Percentiles rank a stretch among this genome's conserved stretches.
These are phyloP conservation scores for Gossypium trilobum DNA, from an alignment of 441 rosid species.

Conservation along the genomic window DNA sequence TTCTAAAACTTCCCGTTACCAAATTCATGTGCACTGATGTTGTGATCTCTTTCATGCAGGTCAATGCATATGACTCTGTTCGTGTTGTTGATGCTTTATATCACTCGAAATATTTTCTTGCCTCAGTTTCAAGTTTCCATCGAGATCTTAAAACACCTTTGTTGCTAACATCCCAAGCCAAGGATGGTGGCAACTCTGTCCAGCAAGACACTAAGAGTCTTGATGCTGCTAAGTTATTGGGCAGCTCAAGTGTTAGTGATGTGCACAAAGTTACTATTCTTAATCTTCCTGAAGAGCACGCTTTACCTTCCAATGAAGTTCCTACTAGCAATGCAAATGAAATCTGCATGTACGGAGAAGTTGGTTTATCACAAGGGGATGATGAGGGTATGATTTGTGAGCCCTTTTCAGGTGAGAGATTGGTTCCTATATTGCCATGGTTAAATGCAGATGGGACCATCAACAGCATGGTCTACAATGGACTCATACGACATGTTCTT, in stretches of 20 bases:
- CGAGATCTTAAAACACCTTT: conserved; percentile 27
- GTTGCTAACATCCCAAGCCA: conserved; percentile 26
- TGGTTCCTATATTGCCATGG: conserved; percentile 80
- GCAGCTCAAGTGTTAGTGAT: conserved; percentile 26
- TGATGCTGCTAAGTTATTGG: conserved; percentile 24
- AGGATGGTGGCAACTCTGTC: conserved; percentile 25
- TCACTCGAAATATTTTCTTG: conserved; percentile 71
- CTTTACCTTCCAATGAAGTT: conserved; percentile 23
- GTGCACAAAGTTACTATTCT: conserved; percentile 79
- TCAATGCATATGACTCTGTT: conserved; percentile 52
- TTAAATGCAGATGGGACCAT: conserved; percentile 76
- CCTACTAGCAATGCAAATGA: conserved; percentile 26
- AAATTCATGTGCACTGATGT: conserved; percentile 1
- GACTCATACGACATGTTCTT: conserved; percentile 67
- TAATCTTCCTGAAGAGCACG: conserved; percentile 63
- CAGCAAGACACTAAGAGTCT: conserved; percentile 25
- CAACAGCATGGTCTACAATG: conserved; percentile 55
- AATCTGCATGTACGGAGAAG: conserved; percentile 22
- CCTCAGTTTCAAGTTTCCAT: conserved; percentile 29
- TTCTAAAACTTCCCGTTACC: background rate
- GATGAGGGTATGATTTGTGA: conserved; percentile 24
- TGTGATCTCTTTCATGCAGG: conserved; percentile 32
- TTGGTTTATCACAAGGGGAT: conserved; percentile 19
- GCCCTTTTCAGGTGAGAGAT: conserved; percentile 28
- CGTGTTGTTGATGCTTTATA: conserved; percentile 71